phyloP scores from a whole-genome alignment of 1,139 yeast genomes.

The Hanseniaspora uvarum region DNA sequence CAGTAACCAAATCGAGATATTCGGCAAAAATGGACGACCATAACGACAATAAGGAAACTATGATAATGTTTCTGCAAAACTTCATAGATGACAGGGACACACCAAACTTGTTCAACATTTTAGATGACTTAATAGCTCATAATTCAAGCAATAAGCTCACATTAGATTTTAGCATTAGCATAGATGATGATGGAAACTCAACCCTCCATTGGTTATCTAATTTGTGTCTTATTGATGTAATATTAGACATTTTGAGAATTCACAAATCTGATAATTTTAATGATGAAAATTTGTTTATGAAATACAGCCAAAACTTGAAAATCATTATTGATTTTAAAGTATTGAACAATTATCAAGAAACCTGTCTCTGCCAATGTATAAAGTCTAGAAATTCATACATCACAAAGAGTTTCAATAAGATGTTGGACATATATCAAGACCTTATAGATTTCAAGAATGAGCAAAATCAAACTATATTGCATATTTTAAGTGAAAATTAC shows the following conservation, averaged over 20 bases:
- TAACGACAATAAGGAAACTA: conserved; percentile 3
- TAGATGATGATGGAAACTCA: conserved; percentile 87
- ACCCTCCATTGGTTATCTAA: conserved; percentile 96
- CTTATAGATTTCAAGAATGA: conserved; percentile 68
- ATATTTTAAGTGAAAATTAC: conserved; percentile 76
- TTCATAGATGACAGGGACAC: conserved; percentile 10
- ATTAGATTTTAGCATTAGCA: conserved; percentile 65
- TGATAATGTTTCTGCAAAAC: conserved; percentile 12
- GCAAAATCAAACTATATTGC: conserved; percentile 75
- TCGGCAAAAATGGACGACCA: not conserved
- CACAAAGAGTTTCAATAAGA: conserved; percentile 56
- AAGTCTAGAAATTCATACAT: conserved; percentile 82
- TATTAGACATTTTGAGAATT: conserved; percentile 49
- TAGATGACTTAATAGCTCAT: conserved; percentile 22
- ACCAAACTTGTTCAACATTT: conserved; percentile 24
- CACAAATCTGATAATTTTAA: not conserved
- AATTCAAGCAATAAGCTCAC: conserved; percentile 21
- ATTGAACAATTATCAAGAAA: conserved; percentile 79
- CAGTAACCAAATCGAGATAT: not conserved
- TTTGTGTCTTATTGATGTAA: conserved; percentile 65
- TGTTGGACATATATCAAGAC: conserved; percentile 43
- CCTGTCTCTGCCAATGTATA: conserved; percentile 79
- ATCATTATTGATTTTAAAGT: conserved; percentile 39
- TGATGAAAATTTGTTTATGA: not conserved
- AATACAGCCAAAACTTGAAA: conserved; percentile 44